Evolutionary conservation across 306 rosid genomes (phyloP), one percentile per base, ranked within the genome.

Genomic region (Lathyrus tuberosus): DNA sequence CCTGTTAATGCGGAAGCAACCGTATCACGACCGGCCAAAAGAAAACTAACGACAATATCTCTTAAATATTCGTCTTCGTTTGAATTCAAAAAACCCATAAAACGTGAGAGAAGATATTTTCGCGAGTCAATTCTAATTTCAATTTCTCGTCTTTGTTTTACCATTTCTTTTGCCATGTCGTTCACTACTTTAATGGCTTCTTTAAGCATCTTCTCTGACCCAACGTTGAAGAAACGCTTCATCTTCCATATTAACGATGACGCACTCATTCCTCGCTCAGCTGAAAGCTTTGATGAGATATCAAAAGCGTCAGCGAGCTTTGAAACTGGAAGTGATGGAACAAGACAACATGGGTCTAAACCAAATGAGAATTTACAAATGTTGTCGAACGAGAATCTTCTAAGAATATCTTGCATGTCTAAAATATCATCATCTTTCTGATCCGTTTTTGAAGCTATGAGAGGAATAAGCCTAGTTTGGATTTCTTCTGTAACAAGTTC

Each of bases 11-110:
- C 87, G 0, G 97, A 58, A 0, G 97, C 81, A 7, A 94, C 80
- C 0, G 98, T 90, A 83, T 94, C 98, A 2, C 97, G 86, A 0
- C 98, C 98, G 0, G 97, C 98, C 42, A 94, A 72, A 0, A 90
- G 76, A 58, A 94, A 88, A 81, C 91, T 88, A 0, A 91, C 76
- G 0, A 90, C 86, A 0, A 94, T 91, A 73, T 94, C 97, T 16
- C 95, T 61, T 0, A 94, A 75, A 15, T 83, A 87, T 3, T 31
- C 3, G 44, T 94, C 92, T 52, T 94, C 95, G 51, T 87, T 41
- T 0, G 4, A 10, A 8, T 40, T 40, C 12, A 83, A 53, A 0
- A 79, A 79, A 3, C 77, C 74, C 98, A 94, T 94, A 74, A 90
- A 94, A 4, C 96, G 68, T 2, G 98, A 88, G 1, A 94, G 85